Conservation (phyloP, 441 rosid genomes). For the Theobroma grandiflorum region DNA sequence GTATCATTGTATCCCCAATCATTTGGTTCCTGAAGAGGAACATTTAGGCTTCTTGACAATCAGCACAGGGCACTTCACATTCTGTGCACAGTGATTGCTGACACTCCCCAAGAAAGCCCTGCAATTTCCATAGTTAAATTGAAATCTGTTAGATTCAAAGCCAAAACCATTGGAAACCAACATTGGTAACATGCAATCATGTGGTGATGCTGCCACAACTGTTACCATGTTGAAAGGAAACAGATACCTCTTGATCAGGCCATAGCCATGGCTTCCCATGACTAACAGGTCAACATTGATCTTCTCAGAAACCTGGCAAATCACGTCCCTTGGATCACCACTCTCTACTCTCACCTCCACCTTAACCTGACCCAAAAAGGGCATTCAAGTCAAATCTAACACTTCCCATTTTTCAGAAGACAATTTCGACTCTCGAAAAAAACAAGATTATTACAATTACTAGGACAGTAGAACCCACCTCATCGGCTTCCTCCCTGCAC, state of each 20-base stretch:
- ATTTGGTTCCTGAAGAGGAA: slow-evolving; percentile 21
- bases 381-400: not conserved
- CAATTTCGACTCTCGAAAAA: not conserved
- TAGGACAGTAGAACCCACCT: slow-evolving; percentile 29
- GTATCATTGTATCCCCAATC: not conserved
- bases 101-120: slow-evolving; percentile 71
- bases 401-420: not conserved
- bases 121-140: not conserved
- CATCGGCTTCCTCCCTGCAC: slow-evolving; percentile 40
- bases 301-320: slow-evolving; percentile 57
- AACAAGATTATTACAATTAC: not conserved
- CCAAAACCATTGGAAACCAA: not conserved
- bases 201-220: too few relatives aligned
- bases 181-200: not conserved
- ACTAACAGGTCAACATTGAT: slow-evolving; percentile 53
- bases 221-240: too few relatives aligned
- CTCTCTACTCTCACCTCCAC: slow-evolving; percentile 53
- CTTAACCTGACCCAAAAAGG: slow-evolving; percentile 41
- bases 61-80: slow-evolving; percentile 66
- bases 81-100: slow-evolving; percentile 68
- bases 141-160: not conserved
- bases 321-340: slow-evolving; percentile 70
- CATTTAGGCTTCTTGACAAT: slow-evolving; percentile 66
- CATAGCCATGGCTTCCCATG: slow-evolving; percentile 73
- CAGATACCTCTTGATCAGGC: slow-evolving; percentile 58